phyloP scores from a whole-genome alignment of 257 asterid genomes.

The Nicotiana tabacum region DNA sequence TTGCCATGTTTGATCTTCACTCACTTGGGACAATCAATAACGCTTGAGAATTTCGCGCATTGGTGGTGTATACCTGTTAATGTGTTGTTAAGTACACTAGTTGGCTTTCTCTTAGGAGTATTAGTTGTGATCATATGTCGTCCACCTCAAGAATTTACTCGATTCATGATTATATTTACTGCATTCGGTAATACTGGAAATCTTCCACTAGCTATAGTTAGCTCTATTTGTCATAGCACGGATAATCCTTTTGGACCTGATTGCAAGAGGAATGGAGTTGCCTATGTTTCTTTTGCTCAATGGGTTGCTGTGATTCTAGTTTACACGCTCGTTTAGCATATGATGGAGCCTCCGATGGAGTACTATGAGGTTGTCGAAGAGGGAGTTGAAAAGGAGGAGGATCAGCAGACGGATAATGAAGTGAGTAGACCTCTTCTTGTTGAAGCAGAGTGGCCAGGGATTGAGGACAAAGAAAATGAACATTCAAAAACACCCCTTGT shows the following conservation, averaged over 20 bases:
- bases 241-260: constrained; percentile 62
- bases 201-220: constrained; percentile 77
- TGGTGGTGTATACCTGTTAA: constrained; percentile 97
- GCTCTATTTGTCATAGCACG: constrained; percentile 63
- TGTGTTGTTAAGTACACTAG: constrained; percentile 68
- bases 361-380: constrained; percentile 47
- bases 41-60: constrained; percentile 40
- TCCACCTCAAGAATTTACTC: constrained; percentile 70
- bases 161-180: constrained; percentile 72
- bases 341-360: constrained; percentile 96
- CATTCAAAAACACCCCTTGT: constrained; percentile 73
- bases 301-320: constrained; percentile 87
- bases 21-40: constrained; percentile 77
- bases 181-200: constrained; percentile 92
- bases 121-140: constrained; percentile 63
- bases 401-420: constrained; percentile 25
- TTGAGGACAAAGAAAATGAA: constrained; percentile 75
- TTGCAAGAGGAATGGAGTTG: constrained; percentile 54
- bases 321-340: constrained; percentile 87
- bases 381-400: constrained; percentile 43
- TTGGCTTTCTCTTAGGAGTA: constrained; percentile 73
- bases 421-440: constrained; percentile 77
- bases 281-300: constrained; percentile 87
- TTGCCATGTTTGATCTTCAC: constrained; percentile 79
- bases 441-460: constrained; percentile 98